Percentiles rank a stretch among this genome's conserved stretches.
These are phyloP conservation scores for Echeveria elegans DNA, from an alignment of 164 flowering plant species.

Conservation along the genomic window DNA sequence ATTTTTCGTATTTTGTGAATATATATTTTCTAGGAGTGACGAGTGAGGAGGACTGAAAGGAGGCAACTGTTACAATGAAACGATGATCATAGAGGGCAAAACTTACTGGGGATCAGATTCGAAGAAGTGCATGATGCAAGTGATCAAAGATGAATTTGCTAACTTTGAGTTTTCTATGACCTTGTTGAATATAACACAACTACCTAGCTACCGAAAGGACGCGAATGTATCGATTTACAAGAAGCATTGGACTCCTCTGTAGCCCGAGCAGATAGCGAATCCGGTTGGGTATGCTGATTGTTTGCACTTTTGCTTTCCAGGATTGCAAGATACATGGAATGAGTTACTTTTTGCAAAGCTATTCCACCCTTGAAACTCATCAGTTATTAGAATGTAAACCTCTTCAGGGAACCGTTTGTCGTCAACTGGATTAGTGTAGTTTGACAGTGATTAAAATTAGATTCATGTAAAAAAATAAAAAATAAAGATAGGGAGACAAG, in stretches of 20 bases:
- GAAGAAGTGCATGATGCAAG: slow-evolving; percentile 53
- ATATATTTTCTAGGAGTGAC: slow-evolving; percentile 35
- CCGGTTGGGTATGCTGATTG: slow-evolving; percentile 84
- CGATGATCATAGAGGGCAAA: slow-evolving; percentile 53
- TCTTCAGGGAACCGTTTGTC: too few species aligned
- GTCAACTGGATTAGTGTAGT: too few species aligned
- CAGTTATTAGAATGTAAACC: too few species aligned
- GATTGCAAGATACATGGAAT: slow-evolving; percentile 94
- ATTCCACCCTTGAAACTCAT: slow-evolving; percentile 43
- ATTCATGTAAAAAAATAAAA: too few species aligned
- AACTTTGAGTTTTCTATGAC: slow-evolving; percentile 49
- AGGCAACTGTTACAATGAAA: slow-evolving; percentile 69
- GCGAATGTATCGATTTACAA: slow-evolving; percentile 87
- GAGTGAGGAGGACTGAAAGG: slow-evolving; percentile 70
- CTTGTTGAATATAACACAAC: slow-evolving; percentile 78
- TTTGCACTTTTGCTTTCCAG: slow-evolving; percentile 90
- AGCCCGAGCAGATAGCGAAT: slow-evolving; percentile 61
- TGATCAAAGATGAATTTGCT: slow-evolving; percentile 54
- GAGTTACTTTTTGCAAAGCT: slow-evolving; percentile 75
- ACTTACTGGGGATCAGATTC: slow-evolving; percentile 61
- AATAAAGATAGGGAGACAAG: too few species aligned
- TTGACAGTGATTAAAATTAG: too few species aligned
- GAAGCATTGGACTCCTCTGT: slow-evolving; percentile 81
- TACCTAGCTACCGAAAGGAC: slow-evolving; percentile 74
- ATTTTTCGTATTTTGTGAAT: not conserved